Conservation (phyloP, 2,329 filamentous ascomycete species). For the Fusarium nygamai region DNA sequence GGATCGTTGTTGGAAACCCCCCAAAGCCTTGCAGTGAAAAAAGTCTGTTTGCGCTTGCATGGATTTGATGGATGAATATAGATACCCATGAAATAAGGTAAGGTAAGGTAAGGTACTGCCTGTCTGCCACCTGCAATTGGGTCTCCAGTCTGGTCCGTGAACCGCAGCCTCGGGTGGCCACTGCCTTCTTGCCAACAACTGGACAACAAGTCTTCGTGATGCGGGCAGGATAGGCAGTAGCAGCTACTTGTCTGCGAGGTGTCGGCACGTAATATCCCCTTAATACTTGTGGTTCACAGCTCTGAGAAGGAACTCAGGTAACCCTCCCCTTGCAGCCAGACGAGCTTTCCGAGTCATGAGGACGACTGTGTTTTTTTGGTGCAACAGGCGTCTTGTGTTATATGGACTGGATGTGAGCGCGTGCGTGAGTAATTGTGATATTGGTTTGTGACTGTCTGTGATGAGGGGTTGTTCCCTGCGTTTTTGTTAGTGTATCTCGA, state of each 20-base stretch:
- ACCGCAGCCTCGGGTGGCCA: conserved; percentile 28
- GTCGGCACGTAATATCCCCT: not conserved
- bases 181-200: conserved; percentile 8
- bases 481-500: conserved; percentile 7
- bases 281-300: conserved; percentile 13
- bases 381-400: conserved; percentile 18
- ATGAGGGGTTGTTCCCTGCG: not conserved
- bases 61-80: conserved; percentile 9
- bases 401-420: not conserved
- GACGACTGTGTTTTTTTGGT: conserved; percentile 12
- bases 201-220: not conserved
- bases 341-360: conserved; percentile 31
- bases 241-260: not conserved
- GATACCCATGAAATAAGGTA: conserved; percentile 13
- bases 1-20: not conserved
- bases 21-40: conserved; percentile 4
- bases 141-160: conserved; percentile 22
- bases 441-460: conserved; percentile 16
- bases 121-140: conserved; percentile 13
- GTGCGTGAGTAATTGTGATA: conserved; percentile 6
- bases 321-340: conserved; percentile 7
- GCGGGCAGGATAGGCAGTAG: not conserved
- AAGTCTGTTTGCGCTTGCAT: conserved; percentile 20
- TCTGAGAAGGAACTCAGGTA: conserved; percentile 5
- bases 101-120: not conserved